Evolutionary conservation across 2,329 filamentous ascomycete genomes (phyloP), one percentile per base, ranked within the genome.

Genomic region (Curvularia lunata): DNA sequence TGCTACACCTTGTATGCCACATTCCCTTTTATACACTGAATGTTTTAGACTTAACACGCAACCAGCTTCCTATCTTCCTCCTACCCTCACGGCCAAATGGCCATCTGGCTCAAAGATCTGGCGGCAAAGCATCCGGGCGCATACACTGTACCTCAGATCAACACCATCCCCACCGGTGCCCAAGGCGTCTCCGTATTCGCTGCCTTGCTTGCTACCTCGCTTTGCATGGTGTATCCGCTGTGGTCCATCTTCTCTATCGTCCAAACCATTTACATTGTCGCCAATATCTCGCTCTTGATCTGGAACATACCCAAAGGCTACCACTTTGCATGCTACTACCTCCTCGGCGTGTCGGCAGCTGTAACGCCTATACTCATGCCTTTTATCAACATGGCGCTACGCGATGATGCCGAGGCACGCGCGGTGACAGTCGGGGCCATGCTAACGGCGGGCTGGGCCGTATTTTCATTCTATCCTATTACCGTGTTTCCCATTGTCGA

Each of bases 51-150:
- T 56, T 64, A n/a, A 63, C 19, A 9, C 8, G 3, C 12, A 12
- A 6, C 1, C 18, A 72, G 70, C 54, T 68, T 70, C 54, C 49
- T 71, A 1, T 73, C 65, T 5, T 78, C 78, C 0, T 75, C 74
- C 0, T 84, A 84, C 56, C 81, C 81, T 0, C 64, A 72, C 3
- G 67, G 70, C 0, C 83, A 84, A 54, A 84, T 84, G 82, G 82
- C 78, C 28, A 77, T 84, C 10, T 84, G 82, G 82, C 77, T 84
- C 40, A 83, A 83, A 57, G 76, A 77, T 1, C 78, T 82, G 27
- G 77, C 77, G 5, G 62, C 56, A 1, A 74, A 72, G 50, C 62
- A 65, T 21, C 68, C 67, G 3, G 62, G 66, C 30, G 64, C 67
- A 27, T 84, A 81, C 63, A 79, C 79, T 0, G 75, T 84, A 0